Conservation (phyloP, 768 basidiomycete genomes). For the Pulveroboletus sp. region DNA sequence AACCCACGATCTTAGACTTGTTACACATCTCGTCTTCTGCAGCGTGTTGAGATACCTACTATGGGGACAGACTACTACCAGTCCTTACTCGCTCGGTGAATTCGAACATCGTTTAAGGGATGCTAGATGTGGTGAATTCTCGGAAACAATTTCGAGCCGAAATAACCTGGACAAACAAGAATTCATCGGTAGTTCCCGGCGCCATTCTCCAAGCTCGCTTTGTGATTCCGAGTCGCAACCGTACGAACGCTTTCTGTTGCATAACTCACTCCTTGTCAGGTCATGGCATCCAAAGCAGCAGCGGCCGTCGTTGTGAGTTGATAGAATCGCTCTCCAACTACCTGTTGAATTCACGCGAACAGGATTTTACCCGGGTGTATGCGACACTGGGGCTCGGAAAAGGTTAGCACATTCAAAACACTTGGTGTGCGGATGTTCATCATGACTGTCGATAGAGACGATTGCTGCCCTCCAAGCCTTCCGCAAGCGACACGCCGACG, state of each 20-base stretch:
- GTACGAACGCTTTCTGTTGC: conserved; percentile 11
- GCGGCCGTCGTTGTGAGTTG: conserved; percentile 58
- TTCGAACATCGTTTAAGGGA: background rate
- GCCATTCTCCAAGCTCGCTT: conserved; percentile 12
- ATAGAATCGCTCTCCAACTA: background rate
- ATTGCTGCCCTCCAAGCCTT: conserved; percentile 87
- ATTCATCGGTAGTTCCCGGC: conserved; percentile 29
- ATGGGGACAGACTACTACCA: too few species aligned
- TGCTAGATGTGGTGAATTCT: background rate
- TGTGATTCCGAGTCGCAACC: conserved; percentile 12
- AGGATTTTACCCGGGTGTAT: conserved; percentile 87
- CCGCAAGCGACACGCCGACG: conserved; percentile 92
- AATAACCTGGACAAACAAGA: conserved; percentile 12
- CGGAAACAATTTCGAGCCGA: background rate
- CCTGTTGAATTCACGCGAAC: conserved; percentile 11
- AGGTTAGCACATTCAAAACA: conserved; percentile 41
- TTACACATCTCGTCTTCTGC: background rate
- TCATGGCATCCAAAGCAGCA: conserved; percentile 71
- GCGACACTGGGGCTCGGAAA: conserved; percentile 80
- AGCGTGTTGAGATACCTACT: background rate
- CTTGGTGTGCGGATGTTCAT: conserved; percentile 1
- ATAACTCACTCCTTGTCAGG: conserved; percentile 13
- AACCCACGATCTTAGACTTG: background rate
- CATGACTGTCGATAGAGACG: conserved; percentile 57
- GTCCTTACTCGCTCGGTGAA: too few species aligned